Evolutionary conservation across 2,329 filamentous ascomycete species (phyloP).

Genomic region (Penicillium sp.): DNA sequence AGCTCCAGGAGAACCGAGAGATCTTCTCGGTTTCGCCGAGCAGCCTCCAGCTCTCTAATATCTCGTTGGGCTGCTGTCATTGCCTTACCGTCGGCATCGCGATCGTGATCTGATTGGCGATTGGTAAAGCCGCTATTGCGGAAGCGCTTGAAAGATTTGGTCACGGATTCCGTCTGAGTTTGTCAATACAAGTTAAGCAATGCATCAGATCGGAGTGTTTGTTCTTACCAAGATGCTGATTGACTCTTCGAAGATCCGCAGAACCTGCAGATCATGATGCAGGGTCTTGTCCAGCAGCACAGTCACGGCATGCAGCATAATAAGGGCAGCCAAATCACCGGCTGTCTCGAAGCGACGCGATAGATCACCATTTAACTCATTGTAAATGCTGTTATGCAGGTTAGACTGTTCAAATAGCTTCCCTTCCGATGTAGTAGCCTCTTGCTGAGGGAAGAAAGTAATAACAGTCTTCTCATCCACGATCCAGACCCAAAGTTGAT

Average conservation of each 20-base stretch:
- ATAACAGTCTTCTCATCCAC: constrained; percentile 37
- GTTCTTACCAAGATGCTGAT: constrained; percentile 58
- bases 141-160: constrained; percentile 61
- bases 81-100: constrained; percentile 28
- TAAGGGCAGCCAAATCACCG: constrained; percentile 61
- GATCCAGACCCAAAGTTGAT: constrained; percentile 61
- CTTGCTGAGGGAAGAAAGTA: constrained; percentile 37
- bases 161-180: constrained; percentile 60
- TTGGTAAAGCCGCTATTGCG: constrained; percentile 57
- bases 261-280: constrained; percentile 62
- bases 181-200: not conserved
- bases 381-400: constrained; percentile 63
- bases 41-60: constrained; percentile 50
- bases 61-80: constrained; percentile 36
- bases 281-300: constrained; percentile 60
- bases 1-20: constrained; percentile 63
- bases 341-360: constrained; percentile 63
- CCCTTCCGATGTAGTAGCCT: constrained; percentile 35
- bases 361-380: constrained; percentile 64
- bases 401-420: constrained; percentile 53
- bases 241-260: constrained; percentile 65
- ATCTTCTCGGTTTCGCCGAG: constrained; percentile 61
- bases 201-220: not conserved
- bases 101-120: constrained; percentile 35
- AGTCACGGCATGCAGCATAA: constrained; percentile 61